Base-by-base conservation (phyloP, 129 eudicot species). In the Tagetes patula region DNA sequence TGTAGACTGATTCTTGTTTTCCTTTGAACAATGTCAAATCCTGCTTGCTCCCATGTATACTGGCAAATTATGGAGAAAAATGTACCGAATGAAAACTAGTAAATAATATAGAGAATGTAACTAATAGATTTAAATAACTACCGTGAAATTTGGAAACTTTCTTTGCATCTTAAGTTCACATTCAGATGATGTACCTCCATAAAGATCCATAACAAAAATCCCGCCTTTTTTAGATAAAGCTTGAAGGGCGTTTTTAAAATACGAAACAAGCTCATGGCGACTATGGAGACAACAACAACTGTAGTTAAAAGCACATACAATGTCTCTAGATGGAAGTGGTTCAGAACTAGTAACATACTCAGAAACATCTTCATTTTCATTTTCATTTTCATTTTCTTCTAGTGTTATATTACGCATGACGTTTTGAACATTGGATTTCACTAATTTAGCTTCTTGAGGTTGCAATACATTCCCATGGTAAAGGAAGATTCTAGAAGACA, bases 31-130 rank as follows among this genome's bases (percentile, higher is more conserved):
- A 91, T 79, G 73, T 95, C 99, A 53, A 95, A 95, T 67, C 84
- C 97, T 36, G 84, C 97, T 90, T 95, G 99, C 86, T 95, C 99
- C 99, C 99, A 90, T 3, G 81, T 74, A 77, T 95, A 95, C 99
- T 88, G 73, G 8, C 72, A 68, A 49, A 45, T 5, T 8, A 48
- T 39, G 27, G 36, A 8, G 68, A 8, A 34, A 27, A 48, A 59
- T 64, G 40, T 49, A 49, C 30, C 27, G 4, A 49, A 49, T 49
- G 27, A 3, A 49, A 49, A 13, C 55, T 11, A 49, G 1, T 13
- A 2, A 48, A 13, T 11, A 70, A 38, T 27, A 14, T 8, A 27
- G 1, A 32, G 20, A 37, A 71, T 55, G 38, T 20, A 71, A 55
- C 5, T 34, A 43, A 71, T 55, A 1, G 27, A 73, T 46, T 46